Evolutionary conservation across 371 early-diverging fungal species (phyloP), one percentile per base, ranked within the genome.

Genomic region (Lichtheimia hyalospora): DNA sequence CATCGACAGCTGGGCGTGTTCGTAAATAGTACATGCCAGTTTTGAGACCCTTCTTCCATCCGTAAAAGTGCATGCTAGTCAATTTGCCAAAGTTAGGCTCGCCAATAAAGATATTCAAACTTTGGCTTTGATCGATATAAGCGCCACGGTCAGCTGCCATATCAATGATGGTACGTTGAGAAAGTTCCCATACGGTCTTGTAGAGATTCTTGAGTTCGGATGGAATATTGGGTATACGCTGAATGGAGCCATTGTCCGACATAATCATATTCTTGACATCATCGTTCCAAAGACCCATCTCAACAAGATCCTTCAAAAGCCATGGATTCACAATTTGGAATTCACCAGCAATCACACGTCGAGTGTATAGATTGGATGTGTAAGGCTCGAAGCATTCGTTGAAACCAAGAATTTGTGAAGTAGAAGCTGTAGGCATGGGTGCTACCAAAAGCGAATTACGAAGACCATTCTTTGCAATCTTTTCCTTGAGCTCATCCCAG

Each of bases 21-120:
- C 99, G 91, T 52, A 99, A 81, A 71, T 99, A 99, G 83, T 99
- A 99, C 98, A 99, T 97, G 62, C 99, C 99, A 8, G 99, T 99
- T 89, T 99, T 99, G 48, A 99, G 85, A 2, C 99, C 99, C 75
- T 89, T 91, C 82, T 93, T 93, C 97, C 97, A 99, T 13, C 97
- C 99, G 76, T 99, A 98, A 72, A 99, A 99, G 75, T 99, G 99
- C 99, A 99, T 99, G 20, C 91, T 89, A 1, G 98, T 98, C 58
- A 99, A 79, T 69, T 95, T 92, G 57, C 90, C 91, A 78, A 87
- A 96, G 64, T 87, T 95, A 4, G 99, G 93, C 44, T 93, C 92
- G 43, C 93, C 93, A 62, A 97, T 82, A 76, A 97, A 98, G 44
- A 99, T 91, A 81, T 99, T 99, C 63, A 99, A 86, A 14, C 97